These are phyloP conservation scores for Kodamaea hsintzibuensis DNA, from an alignment of 805 yeast species.

Conservation along the genomic window DNA sequence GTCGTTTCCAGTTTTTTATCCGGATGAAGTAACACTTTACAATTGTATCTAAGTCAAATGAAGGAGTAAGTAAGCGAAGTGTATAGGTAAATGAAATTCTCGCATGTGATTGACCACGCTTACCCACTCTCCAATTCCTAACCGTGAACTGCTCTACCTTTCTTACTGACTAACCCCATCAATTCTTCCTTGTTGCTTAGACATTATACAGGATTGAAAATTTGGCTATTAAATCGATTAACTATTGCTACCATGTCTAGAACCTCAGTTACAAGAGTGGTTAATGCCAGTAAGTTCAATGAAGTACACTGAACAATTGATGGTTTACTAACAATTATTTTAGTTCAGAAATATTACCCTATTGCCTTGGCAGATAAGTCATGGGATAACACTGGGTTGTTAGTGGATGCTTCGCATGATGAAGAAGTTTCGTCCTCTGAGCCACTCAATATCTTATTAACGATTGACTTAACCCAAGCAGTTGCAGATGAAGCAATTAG, in stretches of 20 bases:
- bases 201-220: not conserved
- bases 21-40: too few relatives aligned
- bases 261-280: constrained; percentile 43
- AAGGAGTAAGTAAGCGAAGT: too few relatives aligned
- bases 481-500: constrained; percentile 86
- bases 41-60: too few relatives aligned
- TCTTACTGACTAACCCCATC: not conserved
- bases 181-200: not conserved
- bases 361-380: constrained; percentile 73
- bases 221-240: not conserved
- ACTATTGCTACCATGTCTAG: constrained; percentile 33
- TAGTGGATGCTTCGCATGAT: constrained; percentile 64
- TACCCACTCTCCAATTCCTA: too few relatives aligned
- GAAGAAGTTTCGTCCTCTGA: constrained; percentile 16
- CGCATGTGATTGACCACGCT: too few relatives aligned
- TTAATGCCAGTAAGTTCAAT: constrained; percentile 39
- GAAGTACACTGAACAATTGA: constrained; percentile 11
- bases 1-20: too few relatives aligned
- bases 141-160: not conserved
- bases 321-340: not conserved
- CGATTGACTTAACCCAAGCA: constrained; percentile 80
- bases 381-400: constrained; percentile 95
- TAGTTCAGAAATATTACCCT: constrained; percentile 80
- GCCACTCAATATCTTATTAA: constrained; percentile 51
- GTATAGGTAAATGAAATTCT: too few relatives aligned